Conservation (phyloP, 2,329 filamentous ascomycete genomes). For the Fonsecaea nubica region DNA sequence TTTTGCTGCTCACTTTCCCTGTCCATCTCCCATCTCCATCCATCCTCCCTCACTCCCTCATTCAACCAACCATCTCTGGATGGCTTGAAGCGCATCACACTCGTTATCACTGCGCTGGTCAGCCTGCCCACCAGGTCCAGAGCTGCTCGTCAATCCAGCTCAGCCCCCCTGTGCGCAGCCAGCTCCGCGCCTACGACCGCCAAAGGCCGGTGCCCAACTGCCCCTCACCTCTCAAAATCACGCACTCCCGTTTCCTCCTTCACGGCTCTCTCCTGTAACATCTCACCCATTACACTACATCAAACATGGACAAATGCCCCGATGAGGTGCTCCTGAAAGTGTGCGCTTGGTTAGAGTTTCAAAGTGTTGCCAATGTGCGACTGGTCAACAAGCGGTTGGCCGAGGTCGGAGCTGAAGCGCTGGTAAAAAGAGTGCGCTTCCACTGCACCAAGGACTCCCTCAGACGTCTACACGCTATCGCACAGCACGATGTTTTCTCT, state of each 20-base stretch:
- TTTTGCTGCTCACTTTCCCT: conserved; percentile 11
- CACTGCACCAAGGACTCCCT: conserved; percentile 37
- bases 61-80: background rate
- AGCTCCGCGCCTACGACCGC: background rate
- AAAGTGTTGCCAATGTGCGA: conserved; percentile 32
- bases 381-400: conserved; percentile 30
- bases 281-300: conserved; percentile 11
- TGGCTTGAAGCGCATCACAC: conserved; percentile 9
- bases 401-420: conserved; percentile 37
- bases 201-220: conserved; percentile 6
- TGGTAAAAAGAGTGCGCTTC: conserved; percentile 37
- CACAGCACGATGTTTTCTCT: conserved; percentile 32
- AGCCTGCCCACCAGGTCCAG: background rate
- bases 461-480: conserved; percentile 33
- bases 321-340: conserved; percentile 39
- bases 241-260: background rate
- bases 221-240: conserved; percentile 9
- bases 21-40: conserved; percentile 1
- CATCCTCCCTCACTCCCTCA: background rate
- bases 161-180: background rate
- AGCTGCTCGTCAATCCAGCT: background rate
- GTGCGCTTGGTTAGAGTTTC: conserved; percentile 32
- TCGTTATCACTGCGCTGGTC: conserved; percentile 5
- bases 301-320: conserved; percentile 34
- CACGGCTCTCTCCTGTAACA: background rate